These are phyloP conservation scores for Yarrowia sp. DNA, from an alignment of 805 yeast genomes.

Conservation along the genomic window DNA sequence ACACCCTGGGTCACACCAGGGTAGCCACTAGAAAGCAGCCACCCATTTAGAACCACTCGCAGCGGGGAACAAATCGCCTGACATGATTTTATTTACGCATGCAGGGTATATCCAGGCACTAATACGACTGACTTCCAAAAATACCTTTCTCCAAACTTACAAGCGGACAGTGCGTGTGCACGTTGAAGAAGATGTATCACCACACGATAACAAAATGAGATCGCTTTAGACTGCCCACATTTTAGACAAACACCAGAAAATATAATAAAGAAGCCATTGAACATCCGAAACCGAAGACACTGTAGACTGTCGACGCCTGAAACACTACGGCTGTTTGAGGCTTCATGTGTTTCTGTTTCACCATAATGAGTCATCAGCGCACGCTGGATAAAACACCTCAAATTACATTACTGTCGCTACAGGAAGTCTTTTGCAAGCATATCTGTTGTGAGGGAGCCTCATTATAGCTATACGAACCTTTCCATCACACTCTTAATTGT, in stretches of 20 bases:
- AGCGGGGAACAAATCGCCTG: not conserved
- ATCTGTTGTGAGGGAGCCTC: constrained; percentile 23
- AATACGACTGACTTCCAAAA: not conserved
- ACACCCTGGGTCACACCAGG: not conserved
- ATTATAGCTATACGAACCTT: constrained; percentile 37
- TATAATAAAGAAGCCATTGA: too few relatives aligned
- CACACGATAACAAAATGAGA: too few relatives aligned
- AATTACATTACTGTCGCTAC: not conserved
- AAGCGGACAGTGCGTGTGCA: not conserved
- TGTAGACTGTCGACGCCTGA: not conserved
- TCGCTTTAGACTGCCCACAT: too few relatives aligned
- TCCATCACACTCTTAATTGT: constrained; percentile 39
- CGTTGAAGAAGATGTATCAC: too few relatives aligned
- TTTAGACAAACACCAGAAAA: too few relatives aligned
- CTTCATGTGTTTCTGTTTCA: constrained; percentile 7
- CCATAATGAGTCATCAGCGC: not conserved
- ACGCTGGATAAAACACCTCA: constrained; percentile 9
- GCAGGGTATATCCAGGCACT: constrained; percentile 2
- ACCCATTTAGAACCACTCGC: not conserved
- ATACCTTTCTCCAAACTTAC: not conserved
- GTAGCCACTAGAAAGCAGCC: not conserved
- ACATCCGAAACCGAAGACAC: too few relatives aligned
- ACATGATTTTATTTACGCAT: constrained; percentile 2
- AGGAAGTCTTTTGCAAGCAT: not conserved
- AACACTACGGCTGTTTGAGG: constrained; percentile 12